Evolutionary conservation across 2,329 filamentous ascomycete species (phyloP).

Genomic region (Cephalotrichum gorgonifer): DNA sequence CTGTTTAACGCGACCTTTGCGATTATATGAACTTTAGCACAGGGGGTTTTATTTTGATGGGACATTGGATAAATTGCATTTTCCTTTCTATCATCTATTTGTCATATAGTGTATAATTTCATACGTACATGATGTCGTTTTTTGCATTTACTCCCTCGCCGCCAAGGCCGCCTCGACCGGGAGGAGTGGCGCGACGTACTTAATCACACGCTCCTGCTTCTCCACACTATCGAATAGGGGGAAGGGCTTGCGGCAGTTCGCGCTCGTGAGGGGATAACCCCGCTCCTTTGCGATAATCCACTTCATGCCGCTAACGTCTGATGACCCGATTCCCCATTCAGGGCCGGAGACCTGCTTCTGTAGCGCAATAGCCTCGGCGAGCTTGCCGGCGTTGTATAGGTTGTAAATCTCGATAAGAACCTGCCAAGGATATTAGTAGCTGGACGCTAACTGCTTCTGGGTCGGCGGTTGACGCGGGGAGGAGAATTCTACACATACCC

Average conservation of each 20-base stretch:
- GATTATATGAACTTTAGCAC: conserved; percentile 29
- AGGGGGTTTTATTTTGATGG: background rate
- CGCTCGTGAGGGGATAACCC: conserved; percentile 39
- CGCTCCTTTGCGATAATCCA: conserved; percentile 44
- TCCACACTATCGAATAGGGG: conserved; percentile 29
- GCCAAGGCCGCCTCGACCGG: background rate
- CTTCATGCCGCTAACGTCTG: conserved; percentile 48
- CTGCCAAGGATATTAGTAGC: conserved; percentile 5
- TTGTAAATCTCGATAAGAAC: conserved; percentile 36
- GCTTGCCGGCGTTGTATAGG: conserved; percentile 34
- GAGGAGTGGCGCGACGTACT: background rate
- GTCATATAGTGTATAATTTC: background rate
- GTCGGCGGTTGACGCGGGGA: background rate
- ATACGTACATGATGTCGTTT: background rate
- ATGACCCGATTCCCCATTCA: conserved; percentile 46
- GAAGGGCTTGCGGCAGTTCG: conserved; percentile 43
- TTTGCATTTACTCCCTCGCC: background rate
- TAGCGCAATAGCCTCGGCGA: conserved; percentile 33
- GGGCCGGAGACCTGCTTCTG: conserved; percentile 39
- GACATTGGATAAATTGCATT: background rate
- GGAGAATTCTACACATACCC: conserved; percentile 20
- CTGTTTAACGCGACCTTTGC: conserved; percentile 42
- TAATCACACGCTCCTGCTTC: conserved; percentile 17
- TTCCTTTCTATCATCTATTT: background rate
- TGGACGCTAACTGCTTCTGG: background rate